phyloP scores from a whole-genome alignment of 768 basidiomycete species.

The Lactifluus volemus region DNA sequence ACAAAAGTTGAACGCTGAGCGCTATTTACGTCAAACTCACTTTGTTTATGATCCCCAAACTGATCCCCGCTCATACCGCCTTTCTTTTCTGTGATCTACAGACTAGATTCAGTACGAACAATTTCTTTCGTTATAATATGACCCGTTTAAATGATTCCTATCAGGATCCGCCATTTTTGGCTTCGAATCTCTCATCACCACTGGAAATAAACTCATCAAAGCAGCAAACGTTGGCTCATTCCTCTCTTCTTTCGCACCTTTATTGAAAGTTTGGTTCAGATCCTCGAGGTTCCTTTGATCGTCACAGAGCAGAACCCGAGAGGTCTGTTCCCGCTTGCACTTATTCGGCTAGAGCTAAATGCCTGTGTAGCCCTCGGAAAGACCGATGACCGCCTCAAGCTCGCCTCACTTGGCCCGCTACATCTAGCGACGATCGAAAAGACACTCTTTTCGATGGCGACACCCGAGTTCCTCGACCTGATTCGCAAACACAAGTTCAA shows the following conservation, averaged over 20 bases:
- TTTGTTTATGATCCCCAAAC: slow-evolving; percentile 18
- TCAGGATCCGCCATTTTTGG: slow-evolving; percentile 49
- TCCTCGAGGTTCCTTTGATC: slow-evolving; percentile 63
- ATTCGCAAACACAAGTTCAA: slow-evolving; percentile 41
- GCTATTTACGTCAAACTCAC: neutral
- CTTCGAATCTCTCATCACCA: slow-evolving; percentile 61
- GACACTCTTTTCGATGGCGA: slow-evolving; percentile 80
- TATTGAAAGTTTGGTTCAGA: slow-evolving; percentile 26
- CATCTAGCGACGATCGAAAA: slow-evolving; percentile 63
- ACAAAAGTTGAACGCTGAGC: slow-evolving; percentile 15
- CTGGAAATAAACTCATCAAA: slow-evolving; percentile 68
- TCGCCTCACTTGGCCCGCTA: slow-evolving; percentile 40
- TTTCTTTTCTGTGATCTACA: slow-evolving; percentile 87
- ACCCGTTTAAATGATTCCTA: neutral
- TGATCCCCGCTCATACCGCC: slow-evolving; percentile 35
- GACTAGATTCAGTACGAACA: slow-evolving; percentile 53
- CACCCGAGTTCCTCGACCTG: slow-evolving; percentile 49
- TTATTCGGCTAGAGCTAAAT: slow-evolving; percentile 39
- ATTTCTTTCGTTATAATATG: no score
- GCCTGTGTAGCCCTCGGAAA: slow-evolving; percentile 29
- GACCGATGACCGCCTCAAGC: slow-evolving; percentile 7
- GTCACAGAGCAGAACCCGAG: slow-evolving; percentile 78
- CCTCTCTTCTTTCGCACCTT: neutral
- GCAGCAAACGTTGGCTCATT: slow-evolving; percentile 48
- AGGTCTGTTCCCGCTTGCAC: slow-evolving; percentile 36